Evolutionary conservation across 495 filamentous ascomycete species (phyloP), one percentile per base, ranked within the genome.

Genomic region (Xylaria longipes): DNA sequence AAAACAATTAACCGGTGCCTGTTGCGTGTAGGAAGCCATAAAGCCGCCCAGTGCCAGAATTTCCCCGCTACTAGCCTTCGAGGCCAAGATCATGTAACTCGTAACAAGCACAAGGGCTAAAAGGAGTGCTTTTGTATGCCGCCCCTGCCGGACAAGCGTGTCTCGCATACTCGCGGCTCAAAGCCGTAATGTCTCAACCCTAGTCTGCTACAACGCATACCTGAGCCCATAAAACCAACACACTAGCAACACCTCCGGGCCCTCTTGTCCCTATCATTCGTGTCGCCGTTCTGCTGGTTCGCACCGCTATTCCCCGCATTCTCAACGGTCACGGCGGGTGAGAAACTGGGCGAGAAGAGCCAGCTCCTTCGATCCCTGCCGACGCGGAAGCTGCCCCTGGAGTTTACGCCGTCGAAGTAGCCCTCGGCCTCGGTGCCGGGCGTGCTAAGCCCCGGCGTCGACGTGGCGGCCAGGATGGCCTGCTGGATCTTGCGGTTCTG

Each of bases 401-500:
- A 76, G 68, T 82, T 85, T 25, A 65, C 77, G 35, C 73, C 82
- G 70, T 86, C 85, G 74, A 87, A 87, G 72, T 86, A 88, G 14
- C 82, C 80, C 33, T 75, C 78, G 14, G 52, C 69, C 9, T 71
- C 79, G 65, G 66, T 74, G 17, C 71, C 72, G 12, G 76, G 80
- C 1, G 80, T 81, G 11, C 69, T 68, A 56, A 65, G 48, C 27
- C 79, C 82, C 0, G 82, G 77, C 4, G 80, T 80, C 27, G 77
- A 79, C n/a, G 86, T 80, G 1, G 84, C 84, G 2, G 80, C 79
- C 0, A 81, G 71, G 70, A 85, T 76, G 79, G 85, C 85, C 69
- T 90, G 85, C 72, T 89, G 86, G 50, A 90, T 89, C 78, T 88
- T 89, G 76, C 92, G 88, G 74, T 92, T 89, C 85, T 96, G 94